Evolutionary conservation across 805 yeast genomes (phyloP).

Genomic region (Naumovozyma baii): DNA sequence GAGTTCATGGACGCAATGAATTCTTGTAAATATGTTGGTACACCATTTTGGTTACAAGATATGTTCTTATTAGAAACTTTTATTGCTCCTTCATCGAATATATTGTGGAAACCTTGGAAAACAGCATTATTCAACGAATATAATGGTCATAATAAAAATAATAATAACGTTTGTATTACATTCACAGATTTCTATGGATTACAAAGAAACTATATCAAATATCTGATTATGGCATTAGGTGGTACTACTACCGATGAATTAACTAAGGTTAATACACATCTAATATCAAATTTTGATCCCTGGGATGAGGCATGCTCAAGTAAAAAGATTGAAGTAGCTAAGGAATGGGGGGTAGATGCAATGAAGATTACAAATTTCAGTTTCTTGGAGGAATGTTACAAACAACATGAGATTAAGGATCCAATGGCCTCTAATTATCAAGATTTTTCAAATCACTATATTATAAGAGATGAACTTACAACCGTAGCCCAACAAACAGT

Average conservation of each 20-base stretch:
- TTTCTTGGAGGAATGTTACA: constrained; percentile 76
- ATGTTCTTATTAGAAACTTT: constrained; percentile 47
- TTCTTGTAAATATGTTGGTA: constrained; percentile 43
- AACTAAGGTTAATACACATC: constrained; percentile 53
- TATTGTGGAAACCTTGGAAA: not conserved
- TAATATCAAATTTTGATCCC: constrained; percentile 43
- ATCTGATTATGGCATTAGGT: constrained; percentile 37
- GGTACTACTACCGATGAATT: constrained; percentile 60
- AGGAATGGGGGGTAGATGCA: not conserved
- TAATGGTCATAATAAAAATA: too few species aligned
- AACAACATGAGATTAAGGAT: not conserved
- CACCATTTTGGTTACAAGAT: constrained; percentile 62
- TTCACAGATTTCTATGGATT: constrained; percentile 78
- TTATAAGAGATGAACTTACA: not conserved
- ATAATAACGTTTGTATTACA: too few species aligned
- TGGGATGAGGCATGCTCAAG: constrained; percentile 35
- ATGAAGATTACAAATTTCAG: constrained; percentile 55
- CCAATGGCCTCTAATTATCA: not conserved
- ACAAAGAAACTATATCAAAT: constrained; percentile 52
- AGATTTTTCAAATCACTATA: not conserved
- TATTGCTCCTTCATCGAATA: constrained; percentile 24
- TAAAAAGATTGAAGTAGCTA: constrained; percentile 65
- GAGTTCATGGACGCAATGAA: constrained; percentile 32
- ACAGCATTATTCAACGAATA: too few species aligned
- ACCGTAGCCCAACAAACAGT: too few species aligned